These are phyloP conservation scores for Aurifilum marmelostoma DNA, from an alignment of 2,329 filamentous ascomycete species.

Conservation along the genomic window DNA sequence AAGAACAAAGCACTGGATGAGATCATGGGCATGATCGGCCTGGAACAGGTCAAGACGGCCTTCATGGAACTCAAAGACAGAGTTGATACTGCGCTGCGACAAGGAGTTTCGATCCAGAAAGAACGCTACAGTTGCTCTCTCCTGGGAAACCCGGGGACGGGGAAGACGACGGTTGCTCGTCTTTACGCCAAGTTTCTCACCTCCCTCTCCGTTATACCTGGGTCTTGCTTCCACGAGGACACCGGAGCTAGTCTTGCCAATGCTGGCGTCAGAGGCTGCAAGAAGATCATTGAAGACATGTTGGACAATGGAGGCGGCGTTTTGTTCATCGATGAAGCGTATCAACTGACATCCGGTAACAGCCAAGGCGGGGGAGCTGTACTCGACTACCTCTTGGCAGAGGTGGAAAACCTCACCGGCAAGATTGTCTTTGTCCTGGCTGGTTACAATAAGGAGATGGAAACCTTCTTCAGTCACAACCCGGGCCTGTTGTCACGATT, in stretches of 20 bases:
- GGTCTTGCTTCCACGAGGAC: conserved; percentile 64
- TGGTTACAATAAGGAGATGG: conserved; percentile 76
- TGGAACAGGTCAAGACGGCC: conserved; percentile 68
- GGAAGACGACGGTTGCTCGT: conserved; percentile 77
- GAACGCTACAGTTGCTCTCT: conserved; percentile 67
- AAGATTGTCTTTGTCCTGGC: conserved; percentile 74
- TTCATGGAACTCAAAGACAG: conserved; percentile 66
- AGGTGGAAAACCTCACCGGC: conserved; percentile 72
- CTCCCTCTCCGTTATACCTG: conserved; percentile 64
- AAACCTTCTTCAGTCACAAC: conserved; percentile 75
- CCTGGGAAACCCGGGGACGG: conserved; percentile 76
- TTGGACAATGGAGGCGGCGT: conserved; percentile 65
- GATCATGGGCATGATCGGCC: conserved; percentile 71
- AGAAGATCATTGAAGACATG: conserved; percentile 60
- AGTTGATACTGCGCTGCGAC: conserved; percentile 63
- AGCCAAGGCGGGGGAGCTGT: conserved; percentile 62
- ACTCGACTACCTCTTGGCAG: conserved; percentile 71
- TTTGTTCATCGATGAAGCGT: conserved; percentile 79
- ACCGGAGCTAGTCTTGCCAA: conserved; percentile 69
- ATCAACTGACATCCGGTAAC: conserved; percentile 67
- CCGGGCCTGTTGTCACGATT: conserved; percentile 72
- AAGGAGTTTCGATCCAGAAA: conserved; percentile 55
- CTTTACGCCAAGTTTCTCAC: conserved; percentile 69
- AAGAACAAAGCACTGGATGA: conserved; percentile 59
- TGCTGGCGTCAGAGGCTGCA: conserved; percentile 60